A percentile compares a stretch with the other conserved stretches of the same genome.
phyloP scores from a whole-genome alignment of 495 filamentous ascomycete species.

The Penicillium paxilli region DNA sequence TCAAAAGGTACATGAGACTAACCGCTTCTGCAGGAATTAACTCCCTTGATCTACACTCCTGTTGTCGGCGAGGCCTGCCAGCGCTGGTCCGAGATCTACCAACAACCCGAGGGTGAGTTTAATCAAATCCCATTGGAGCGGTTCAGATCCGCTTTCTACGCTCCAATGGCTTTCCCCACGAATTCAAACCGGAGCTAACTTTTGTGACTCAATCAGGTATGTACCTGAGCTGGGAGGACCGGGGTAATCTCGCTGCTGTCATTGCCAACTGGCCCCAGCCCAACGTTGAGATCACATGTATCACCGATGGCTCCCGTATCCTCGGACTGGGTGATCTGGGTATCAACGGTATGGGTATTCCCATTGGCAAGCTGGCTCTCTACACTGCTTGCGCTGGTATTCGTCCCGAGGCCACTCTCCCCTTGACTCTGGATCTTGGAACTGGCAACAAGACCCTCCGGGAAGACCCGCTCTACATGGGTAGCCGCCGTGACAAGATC shows the following conservation, averaged over 20 bases:
- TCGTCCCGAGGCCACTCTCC: slow-evolving; percentile 86
- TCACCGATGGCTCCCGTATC: slow-evolving; percentile 96
- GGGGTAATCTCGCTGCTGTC: slow-evolving; percentile 77
- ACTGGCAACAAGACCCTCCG: slow-evolving; percentile 87
- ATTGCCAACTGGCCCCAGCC: slow-evolving; percentile 86
- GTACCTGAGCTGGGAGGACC: slow-evolving; percentile 90
- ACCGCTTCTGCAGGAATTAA: slow-evolving; percentile 61
- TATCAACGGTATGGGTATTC: slow-evolving; percentile 97
- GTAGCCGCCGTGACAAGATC: slow-evolving; percentile 79
- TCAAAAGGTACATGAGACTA: neutral
- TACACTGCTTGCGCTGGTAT: slow-evolving; percentile 98
- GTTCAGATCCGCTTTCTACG: neutral
- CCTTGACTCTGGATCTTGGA: slow-evolving; percentile 87
- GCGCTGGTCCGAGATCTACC: slow-evolving; percentile 94
- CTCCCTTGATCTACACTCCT: slow-evolving; percentile 95
- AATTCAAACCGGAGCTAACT: slow-evolving; percentile 23
- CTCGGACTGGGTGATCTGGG: slow-evolving; percentile 94
- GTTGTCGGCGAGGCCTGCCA: slow-evolving; percentile 96
- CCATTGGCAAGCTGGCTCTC: slow-evolving; percentile 89
- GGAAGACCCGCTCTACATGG: slow-evolving; percentile 92
- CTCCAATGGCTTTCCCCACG: slow-evolving; percentile 5
- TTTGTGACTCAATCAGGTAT: slow-evolving; percentile 47
- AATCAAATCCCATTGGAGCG: neutral
- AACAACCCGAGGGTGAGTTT: slow-evolving; percentile 80
- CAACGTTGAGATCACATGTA: slow-evolving; percentile 91